Evolutionary conservation across 768 basidiomycete genomes (phyloP), one percentile per base, ranked within the genome.

Genomic region (Mrakia frigida): DNA sequence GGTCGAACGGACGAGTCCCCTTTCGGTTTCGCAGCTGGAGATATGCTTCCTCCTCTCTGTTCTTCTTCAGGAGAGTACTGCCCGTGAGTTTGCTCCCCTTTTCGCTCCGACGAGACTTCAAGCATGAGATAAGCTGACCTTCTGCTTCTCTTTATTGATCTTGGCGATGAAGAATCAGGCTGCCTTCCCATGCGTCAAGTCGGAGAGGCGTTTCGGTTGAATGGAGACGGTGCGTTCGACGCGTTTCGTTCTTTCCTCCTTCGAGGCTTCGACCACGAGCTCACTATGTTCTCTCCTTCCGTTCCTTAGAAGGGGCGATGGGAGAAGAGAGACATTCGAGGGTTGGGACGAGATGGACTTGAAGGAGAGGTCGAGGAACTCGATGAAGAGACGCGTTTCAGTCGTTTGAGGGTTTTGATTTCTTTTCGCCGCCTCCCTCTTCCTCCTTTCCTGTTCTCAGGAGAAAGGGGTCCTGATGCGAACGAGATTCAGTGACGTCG

Each of bases 1-100:
- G 94, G 92, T 82, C 87, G 93, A 79, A 87, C 84, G 79, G 92
- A 93, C 81, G 88, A 90, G 65, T 92, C 88, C 81, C 90, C 92
- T 3, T 90, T 92, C 82, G 90, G 91, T 73, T 92, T 89, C 31
- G 61, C 80, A 21, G 80, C 11, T 81, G 83, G 73, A 84, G 81
- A 28, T 82, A 83, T 7, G 35, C 80, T 92, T 28, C 92, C 93
- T 0, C 84, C 86, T 16, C 86, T 88, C 79, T 94, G 93, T 81
- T 81, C 84, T 11, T 79, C 80, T 43, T n/a, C n/a, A n/a, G 89
- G 88, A 28, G 81, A 87, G 80, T 94, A 94, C 81, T 81, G 74
- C 23, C 70, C 43, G 80, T 79, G 14, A 52, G 61, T 59, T 68
- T n/a, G 70, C 65, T 35, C 23, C 18, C 59, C 25, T 37, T 39